Evolutionary conservation across 2,329 filamentous ascomycete genomes (phyloP), one percentile per base, ranked within the genome.

Genomic region (Exophiala sideris): DNA sequence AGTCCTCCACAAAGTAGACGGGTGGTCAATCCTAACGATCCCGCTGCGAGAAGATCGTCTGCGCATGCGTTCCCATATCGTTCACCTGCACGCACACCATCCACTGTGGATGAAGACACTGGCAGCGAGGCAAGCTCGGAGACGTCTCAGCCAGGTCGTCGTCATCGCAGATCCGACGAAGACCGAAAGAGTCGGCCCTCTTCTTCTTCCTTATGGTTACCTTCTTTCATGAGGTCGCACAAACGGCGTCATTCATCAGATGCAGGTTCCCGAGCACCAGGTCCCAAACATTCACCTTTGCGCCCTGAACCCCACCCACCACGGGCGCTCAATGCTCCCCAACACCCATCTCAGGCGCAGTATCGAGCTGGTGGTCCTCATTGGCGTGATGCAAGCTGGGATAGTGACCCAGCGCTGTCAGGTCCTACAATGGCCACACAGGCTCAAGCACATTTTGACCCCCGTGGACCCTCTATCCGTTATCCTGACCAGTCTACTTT

Each of bases 81-180:
- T 24, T 59, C 59, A 11, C 59, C 61, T 12, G 51, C 49, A 2
- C 55, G 58, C 21, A 58, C 49, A 20, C 52, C 54, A 6, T 57
- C 57, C 9, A 59, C 59, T 18, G 57, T 58, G 18, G 52, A 57
- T 24, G 55, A 60, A 58, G 55, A 56, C 34, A 54, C 44, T 1
- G 59, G 54, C 14, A 59, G 61, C 38, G 63, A 70, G 45, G 67
- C 67, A 36, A 66, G 63, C 49, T 66, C 69, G 12, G 68, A 71
- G 52, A 64, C 68, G 14, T 58, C 65, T 4, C 54, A 66, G 11
- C 51, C 56, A 2, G 64, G 66, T 14, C 56, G 52, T 5, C 52
- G 49, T 18, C 50, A 54, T 47, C 54, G 52, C 14, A 45, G 18
- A n/a, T 58, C 61, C 8, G 57, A 57, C 41, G 58, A 61, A 36